Percentiles rank a stretch among this genome's conserved stretches.
Evolutionary conservation across 2,329 filamentous ascomycete species (phyloP).

Genomic region (Penicillium sp.): DNA sequence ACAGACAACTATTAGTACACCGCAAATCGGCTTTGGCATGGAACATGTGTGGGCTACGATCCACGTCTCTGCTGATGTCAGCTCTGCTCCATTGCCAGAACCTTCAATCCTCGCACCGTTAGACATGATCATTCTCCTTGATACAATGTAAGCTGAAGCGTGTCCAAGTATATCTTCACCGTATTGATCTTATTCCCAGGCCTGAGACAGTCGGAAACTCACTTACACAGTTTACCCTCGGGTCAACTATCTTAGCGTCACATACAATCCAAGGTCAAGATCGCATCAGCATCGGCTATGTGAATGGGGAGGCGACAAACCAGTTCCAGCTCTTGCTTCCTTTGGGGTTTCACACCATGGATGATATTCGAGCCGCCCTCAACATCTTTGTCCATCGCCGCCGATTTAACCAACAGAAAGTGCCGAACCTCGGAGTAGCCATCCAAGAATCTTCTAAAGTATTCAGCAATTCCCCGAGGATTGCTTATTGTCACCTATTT

Average conservation of each 20-base stretch:
- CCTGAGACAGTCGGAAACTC: conserved; percentile 18
- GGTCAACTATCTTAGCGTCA: conserved; percentile 29
- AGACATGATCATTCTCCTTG: conserved; percentile 41
- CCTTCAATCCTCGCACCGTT: conserved; percentile 30
- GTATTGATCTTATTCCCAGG: conserved; percentile 10
- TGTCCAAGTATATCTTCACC: background rate
- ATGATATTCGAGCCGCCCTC: conserved; percentile 23
- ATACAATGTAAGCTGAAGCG: conserved; percentile 35
- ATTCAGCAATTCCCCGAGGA: conserved; percentile 26
- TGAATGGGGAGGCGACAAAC: conserved; percentile 21
- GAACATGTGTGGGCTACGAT: conserved; percentile 26
- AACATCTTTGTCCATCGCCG: conserved; percentile 24
- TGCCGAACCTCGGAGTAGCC: conserved; percentile 19
- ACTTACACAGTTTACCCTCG: conserved; percentile 27
- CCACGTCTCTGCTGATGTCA: conserved; percentile 32
- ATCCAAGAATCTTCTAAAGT: conserved; percentile 30
- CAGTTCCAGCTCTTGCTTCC: conserved; percentile 32
- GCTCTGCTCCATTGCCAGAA: conserved; percentile 21
- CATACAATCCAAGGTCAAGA: conserved; percentile 28
- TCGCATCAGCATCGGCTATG: conserved; percentile 30
- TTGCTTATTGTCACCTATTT: conserved; percentile 39
- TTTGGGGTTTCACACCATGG: conserved; percentile 28
- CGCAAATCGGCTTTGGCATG: conserved; percentile 16
- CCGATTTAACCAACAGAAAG: conserved; percentile 8
- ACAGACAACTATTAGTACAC: conserved; percentile 12